phyloP scores from a whole-genome alignment of 352 stramenopile genomes.

The Pythium brachiatum region DNA sequence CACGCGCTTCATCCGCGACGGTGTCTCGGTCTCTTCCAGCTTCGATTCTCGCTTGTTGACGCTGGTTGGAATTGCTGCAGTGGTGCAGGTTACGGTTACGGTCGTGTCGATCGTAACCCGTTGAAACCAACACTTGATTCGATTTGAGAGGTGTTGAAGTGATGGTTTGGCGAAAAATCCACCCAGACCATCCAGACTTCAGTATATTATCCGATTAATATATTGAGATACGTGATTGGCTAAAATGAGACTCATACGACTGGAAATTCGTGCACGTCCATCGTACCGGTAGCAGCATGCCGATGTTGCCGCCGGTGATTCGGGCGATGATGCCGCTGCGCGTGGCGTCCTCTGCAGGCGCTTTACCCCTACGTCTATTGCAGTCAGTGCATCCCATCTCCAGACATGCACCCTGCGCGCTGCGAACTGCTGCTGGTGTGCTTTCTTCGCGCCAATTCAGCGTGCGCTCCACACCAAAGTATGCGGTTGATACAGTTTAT shows the following conservation, averaged over 20 bases:
- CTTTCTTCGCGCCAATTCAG: constrained; percentile 3
- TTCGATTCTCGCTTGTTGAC: background rate
- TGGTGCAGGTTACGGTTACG: background rate
- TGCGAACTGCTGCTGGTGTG: background rate
- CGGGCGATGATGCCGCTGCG: background rate
- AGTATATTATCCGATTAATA: background rate
- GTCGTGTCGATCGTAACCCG: background rate
- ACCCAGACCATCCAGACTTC: too few species aligned
- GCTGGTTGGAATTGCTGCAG: background rate
- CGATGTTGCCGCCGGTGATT: background rate
- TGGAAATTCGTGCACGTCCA: background rate
- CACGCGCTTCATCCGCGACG: constrained; percentile 15
- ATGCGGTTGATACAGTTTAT: background rate
- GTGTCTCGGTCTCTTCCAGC: background rate
- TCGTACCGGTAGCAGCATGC: background rate
- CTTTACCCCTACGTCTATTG: background rate
- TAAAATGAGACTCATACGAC: background rate
- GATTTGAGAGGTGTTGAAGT: constrained; percentile 14
- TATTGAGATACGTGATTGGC: background rate
- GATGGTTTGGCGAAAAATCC: background rate
- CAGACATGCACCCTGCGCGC: background rate
- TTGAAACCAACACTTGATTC: constrained; percentile 8
- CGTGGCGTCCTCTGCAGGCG: background rate
- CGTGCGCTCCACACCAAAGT: constrained; percentile 8
- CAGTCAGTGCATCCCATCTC: background rate